phyloP scores from a whole-genome alignment of 345 rosid genomes.

The Tarenaya hassleriana region DNA sequence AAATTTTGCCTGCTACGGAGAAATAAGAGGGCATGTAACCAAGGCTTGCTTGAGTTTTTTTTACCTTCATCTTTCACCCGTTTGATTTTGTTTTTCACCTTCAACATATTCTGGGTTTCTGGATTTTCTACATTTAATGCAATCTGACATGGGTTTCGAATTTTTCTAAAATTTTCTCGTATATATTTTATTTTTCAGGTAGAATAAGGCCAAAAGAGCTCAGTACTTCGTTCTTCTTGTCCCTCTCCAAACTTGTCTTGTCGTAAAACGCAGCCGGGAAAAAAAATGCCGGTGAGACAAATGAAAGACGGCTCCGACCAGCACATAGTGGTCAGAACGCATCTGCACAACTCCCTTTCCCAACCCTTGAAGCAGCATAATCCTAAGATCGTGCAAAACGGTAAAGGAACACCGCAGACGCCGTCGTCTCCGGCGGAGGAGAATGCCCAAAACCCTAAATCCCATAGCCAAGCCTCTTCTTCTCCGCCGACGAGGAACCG shows the following conservation, averaged over 20 bases:
- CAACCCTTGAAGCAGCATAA: slow-evolving; percentile 37
- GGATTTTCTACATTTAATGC: slow-evolving; percentile 30
- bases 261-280: not conserved
- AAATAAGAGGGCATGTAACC: slow-evolving; percentile 3
- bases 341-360: slow-evolving; percentile 53
- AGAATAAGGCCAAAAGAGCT: slow-evolving; percentile 26
- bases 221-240: slow-evolving; percentile 29
- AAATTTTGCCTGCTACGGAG: slow-evolving; percentile 1
- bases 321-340: slow-evolving; percentile 60
- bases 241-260: slow-evolving; percentile 17
- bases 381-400: slow-evolving; percentile 61
- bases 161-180: not conserved
- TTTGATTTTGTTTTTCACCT: slow-evolving; percentile 4
- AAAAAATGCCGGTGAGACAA: slow-evolving; percentile 72
- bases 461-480: slow-evolving; percentile 50
- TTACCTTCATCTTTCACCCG: slow-evolving; percentile 14
- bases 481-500: slow-evolving; percentile 65
- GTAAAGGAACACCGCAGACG: slow-evolving; percentile 35
- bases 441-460: slow-evolving; percentile 32
- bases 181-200: slow-evolving; percentile 26
- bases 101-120: slow-evolving; percentile 15
- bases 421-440: slow-evolving; percentile 35
- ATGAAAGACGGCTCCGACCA: slow-evolving; percentile 81
- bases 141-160: slow-evolving; percentile 23
- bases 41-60: not conserved